A percentile compares a stretch with the other conserved stretches of the same genome.
Conservation (phyloP, 148 eudicot genomes). For the Mesembryanthemum crystallinum region DNA sequence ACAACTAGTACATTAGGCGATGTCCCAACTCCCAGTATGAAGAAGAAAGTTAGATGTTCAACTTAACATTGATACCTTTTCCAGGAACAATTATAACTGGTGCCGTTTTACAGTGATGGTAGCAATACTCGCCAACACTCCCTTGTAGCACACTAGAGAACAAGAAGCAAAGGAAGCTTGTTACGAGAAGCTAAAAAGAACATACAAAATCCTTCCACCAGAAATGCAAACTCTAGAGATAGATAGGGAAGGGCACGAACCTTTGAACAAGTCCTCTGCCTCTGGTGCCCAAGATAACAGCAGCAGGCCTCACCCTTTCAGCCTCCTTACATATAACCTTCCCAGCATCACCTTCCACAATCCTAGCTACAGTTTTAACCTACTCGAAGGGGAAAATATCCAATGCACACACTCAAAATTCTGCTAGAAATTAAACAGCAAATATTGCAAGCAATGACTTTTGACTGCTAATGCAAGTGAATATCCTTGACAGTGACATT, state of each 20-base stretch:
- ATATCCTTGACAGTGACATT: background rate
- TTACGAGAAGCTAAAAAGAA: background rate
- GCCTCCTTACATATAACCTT: constrained; percentile 86
- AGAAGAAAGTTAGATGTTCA: background rate
- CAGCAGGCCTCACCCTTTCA: constrained; percentile 79
- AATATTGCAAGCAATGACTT: background rate
- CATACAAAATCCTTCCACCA: background rate
- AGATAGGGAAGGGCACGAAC: constrained; percentile 24
- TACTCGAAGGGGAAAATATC: constrained; percentile 14
- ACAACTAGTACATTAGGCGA: constrained; percentile 7
- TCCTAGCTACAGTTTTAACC: constrained; percentile 71
- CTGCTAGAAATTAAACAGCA: background rate
- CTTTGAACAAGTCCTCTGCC: constrained; percentile 82
- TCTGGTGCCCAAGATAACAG: constrained; percentile 82
- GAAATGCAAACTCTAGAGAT: background rate
- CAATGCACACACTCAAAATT: background rate
- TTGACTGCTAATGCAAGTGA: background rate
- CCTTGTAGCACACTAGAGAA: constrained; percentile 68
- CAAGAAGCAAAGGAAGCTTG: constrained; percentile 1
- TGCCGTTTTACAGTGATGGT: constrained; percentile 81
- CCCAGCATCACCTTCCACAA: constrained; percentile 89
- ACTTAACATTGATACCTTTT: constrained; percentile 47
- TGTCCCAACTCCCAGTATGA: background rate
- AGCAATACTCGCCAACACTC: constrained; percentile 86
- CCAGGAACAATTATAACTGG: constrained; percentile 87